These are phyloP conservation scores for Lentinula guzmanii DNA, from an alignment of 768 basidiomycete genomes.

Conservation along the genomic window DNA sequence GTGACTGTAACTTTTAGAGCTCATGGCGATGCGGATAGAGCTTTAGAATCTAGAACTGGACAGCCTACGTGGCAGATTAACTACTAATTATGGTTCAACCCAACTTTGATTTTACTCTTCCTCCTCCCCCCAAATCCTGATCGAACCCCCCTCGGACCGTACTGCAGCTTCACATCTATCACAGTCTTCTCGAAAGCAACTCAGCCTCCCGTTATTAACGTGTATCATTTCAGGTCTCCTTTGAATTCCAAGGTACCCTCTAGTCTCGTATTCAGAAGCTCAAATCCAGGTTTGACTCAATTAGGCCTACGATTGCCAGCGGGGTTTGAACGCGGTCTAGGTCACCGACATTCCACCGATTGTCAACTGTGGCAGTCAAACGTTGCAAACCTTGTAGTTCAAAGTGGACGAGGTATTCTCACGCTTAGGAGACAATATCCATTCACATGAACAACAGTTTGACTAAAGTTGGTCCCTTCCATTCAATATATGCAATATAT, in stretches of 20 bases:
- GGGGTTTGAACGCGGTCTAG: background rate
- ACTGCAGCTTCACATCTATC: background rate
- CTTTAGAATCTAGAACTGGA: too few relatives aligned
- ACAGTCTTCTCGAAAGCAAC: background rate
- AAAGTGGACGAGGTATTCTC: background rate
- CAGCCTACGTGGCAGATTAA: too few relatives aligned
- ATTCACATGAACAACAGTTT: too few relatives aligned
- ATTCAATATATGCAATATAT: background rate
- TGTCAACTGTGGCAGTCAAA: background rate
- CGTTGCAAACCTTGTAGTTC: background rate
- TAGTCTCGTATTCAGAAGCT: background rate
- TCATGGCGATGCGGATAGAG: too few relatives aligned
- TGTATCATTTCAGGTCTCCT: background rate
- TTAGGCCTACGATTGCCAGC: background rate
- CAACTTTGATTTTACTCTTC: too few relatives aligned
- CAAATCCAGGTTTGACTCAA: background rate
- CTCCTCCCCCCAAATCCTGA: too few relatives aligned
- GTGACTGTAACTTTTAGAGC: too few relatives aligned
- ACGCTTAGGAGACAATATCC: background rate
- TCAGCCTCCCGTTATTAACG: background rate
- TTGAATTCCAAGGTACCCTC: too few relatives aligned
- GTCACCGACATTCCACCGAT: background rate
- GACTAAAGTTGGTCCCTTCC: background rate
- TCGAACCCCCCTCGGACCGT: too few relatives aligned
- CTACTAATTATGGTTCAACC: too few relatives aligned